A percentile compares a stretch with the other conserved stretches of the same genome.
phyloP scores from a whole-genome alignment of 2,329 filamentous ascomycete genomes.

The Thermoascus crustaceus region DNA sequence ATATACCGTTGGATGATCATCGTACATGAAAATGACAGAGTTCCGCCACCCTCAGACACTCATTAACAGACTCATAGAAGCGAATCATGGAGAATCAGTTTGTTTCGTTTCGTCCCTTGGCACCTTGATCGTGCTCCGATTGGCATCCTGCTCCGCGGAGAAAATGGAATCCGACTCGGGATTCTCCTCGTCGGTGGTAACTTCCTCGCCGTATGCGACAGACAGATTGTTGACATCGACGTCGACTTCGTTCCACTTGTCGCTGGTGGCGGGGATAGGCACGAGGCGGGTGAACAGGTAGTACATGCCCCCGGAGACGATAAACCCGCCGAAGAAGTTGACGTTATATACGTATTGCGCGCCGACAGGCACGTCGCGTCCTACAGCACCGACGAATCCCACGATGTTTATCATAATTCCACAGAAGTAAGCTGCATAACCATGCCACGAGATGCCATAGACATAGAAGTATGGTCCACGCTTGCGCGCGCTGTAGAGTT shows the following conservation, averaged over 20 bases:
- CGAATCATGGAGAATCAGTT: too few species aligned
- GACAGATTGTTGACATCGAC: slow-evolving; percentile 23
- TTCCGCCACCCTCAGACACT: too few species aligned
- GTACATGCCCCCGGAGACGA: slow-evolving; percentile 60
- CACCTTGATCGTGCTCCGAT: too few species aligned
- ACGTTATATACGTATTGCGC: slow-evolving; percentile 82
- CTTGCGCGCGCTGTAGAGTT: slow-evolving; percentile 64
- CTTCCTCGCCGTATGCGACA: slow-evolving; percentile 24
- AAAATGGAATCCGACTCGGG: neutral
- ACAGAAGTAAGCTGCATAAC: slow-evolving; percentile 70
- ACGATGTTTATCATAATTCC: slow-evolving; percentile 88
- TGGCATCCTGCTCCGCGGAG: too few species aligned
- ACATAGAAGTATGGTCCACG: slow-evolving; percentile 61
- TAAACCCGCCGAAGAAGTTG: slow-evolving; percentile 82
- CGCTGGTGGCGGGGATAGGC: slow-evolving; percentile 66
- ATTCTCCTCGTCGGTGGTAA: slow-evolving; percentile 19
- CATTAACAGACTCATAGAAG: too few species aligned
- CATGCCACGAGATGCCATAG: slow-evolving; percentile 71
- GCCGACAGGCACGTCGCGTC: slow-evolving; percentile 61
- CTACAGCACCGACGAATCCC: slow-evolving; percentile 78
- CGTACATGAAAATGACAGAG: too few species aligned
- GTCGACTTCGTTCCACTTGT: slow-evolving; percentile 67
- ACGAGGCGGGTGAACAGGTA: slow-evolving; percentile 60
- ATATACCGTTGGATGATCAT: too few species aligned
- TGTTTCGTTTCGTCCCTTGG: too few species aligned